Evolutionary conservation across 352 stramenopile genomes (phyloP), one percentile per base, ranked within the genome.

Genomic region (Globisporangium parvum): DNA sequence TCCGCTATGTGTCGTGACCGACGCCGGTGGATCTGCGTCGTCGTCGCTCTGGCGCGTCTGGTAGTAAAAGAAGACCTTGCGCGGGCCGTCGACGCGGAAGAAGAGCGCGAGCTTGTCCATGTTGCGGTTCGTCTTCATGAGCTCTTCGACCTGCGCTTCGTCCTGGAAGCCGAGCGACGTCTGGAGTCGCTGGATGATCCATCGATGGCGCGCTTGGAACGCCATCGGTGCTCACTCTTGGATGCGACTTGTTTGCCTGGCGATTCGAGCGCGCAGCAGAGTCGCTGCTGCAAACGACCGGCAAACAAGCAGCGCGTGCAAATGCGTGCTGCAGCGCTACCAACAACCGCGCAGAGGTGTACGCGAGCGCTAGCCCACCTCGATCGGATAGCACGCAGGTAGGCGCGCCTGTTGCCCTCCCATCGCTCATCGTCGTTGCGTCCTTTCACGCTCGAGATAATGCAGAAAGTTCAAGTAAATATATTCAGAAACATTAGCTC

Each of bases 131-230:
- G 71, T 76, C 55, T 81, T 85, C 68, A 93, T 66, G 10, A 90
- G 71, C 56, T 91, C 83, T 57, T 93, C 80, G 20, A 93, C 74
- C 33, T 90, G 77, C 39, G 70, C 64, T 52, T 91, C 83, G 47
- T 91, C 80, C 6, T 69, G 61, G 59, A 93, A 89, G 17, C 79
- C 77, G n/a, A 93, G 66, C 8, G 73, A 65, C 15, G 80, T 68
- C 59, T 93, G 80, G 50, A 93, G 59, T 28, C 83, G 81, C 75
- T 91, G 80, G 54, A 93, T 88, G 62, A 91, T 77, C 83, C 83
- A 93, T 57, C 80, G 80, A 52, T 93, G 83, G 20, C 83, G 77
- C 45, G 79, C 83, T 65, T 93, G 83, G 80, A 93, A 91, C 57
- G 83, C 82, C 82, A 92, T 92, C 17, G 41, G 5, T 9, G 20